Evolutionary conservation across 306 rosid genomes (phyloP), one percentile per base, ranked within the genome.

Genomic region (Sechiopsis laciniata): DNA sequence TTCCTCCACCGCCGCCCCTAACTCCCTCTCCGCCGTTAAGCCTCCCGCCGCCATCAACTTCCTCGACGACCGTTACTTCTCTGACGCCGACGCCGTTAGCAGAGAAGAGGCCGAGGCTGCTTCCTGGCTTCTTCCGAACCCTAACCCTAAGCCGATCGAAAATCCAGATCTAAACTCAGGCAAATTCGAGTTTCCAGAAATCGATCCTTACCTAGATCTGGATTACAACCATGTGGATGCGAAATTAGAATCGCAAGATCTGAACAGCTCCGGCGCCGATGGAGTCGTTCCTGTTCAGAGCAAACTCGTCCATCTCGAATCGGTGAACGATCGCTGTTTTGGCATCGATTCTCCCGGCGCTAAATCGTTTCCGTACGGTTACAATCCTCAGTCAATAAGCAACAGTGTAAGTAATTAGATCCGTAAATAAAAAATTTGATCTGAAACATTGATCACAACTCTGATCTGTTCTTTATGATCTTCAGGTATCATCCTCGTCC

Each of bases 31-130:
- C 46, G 54, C 68, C 0, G 82, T 45, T 29, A 79, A 81, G n/a
- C 57, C 60, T 13, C 13, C 13, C 8, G 61, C 75, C 12, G 75
- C 68, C 2, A 78, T 77, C n/a, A 83, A 83, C 78, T 75, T 84
- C 75, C 85, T 84, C 40, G 82, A 87, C 20, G 85, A 82, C 16
- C 84, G 86, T 59, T 86, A 73, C 83, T 78, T 85, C 78, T 78
- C 96, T 32, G 89, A 81, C 3, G 84, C 79, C 7, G 96, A 78
- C 9, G 96, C 86, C 61, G 93, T 82, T 37, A 83, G 93, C 78
- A 82, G 84, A 62, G 98, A 94, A 69, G 99, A 89, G 70, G 97
- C 95, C 0, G 97, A 94, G 76, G 97, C 97, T 0, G 96, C 99
- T 46, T 90, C 97, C 1, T 94, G 99, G 99, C 80, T 94, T 78